Conservation (phyloP, 2,329 filamentous ascomycete species). For the Penicillium griseofulvum region DNA sequence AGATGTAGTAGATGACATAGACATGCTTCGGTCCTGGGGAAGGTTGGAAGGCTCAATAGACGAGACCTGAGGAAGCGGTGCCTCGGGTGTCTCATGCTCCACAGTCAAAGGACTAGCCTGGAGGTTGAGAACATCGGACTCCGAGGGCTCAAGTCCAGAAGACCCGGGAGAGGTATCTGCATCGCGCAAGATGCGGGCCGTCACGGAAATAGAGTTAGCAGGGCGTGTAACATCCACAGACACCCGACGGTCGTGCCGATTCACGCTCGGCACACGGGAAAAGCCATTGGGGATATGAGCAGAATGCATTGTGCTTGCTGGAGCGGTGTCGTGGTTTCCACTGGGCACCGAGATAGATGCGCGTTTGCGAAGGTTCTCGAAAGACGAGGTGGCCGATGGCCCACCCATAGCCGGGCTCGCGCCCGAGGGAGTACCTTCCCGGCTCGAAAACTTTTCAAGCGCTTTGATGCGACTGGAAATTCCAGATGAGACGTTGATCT, state of each 20-base stretch:
- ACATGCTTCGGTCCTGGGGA: slow-evolving; percentile 37
- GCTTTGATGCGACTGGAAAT: slow-evolving; percentile 95
- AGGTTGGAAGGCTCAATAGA: slow-evolving; percentile 22
- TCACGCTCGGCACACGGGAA: slow-evolving; percentile 33
- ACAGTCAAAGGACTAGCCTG: slow-evolving; percentile 61
- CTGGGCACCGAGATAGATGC: slow-evolving; percentile 37
- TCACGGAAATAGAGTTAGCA: slow-evolving; percentile 81
- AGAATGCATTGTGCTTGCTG: slow-evolving; percentile 27
- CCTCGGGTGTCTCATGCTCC: slow-evolving; percentile 58
- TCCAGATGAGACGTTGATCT: slow-evolving; percentile 79
- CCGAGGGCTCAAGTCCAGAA: slow-evolving; percentile 25
- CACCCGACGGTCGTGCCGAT: slow-evolving; percentile 28
- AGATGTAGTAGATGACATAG: slow-evolving; percentile 42
- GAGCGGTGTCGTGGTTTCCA: slow-evolving; percentile 22
- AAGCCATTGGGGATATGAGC: slow-evolving; percentile 27
- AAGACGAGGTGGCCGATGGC: slow-evolving; percentile 57
- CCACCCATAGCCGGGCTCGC: slow-evolving; percentile 40
- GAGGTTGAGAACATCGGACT: slow-evolving; percentile 43
- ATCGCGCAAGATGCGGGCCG: slow-evolving; percentile 74
- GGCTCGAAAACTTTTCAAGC: slow-evolving; percentile 71
- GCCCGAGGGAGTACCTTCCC: slow-evolving; percentile 34
- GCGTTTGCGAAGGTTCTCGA: slow-evolving; percentile 53
- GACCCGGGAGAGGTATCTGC: slow-evolving; percentile 45
- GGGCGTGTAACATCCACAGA: slow-evolving; percentile 22
- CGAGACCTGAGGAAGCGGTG: slow-evolving; percentile 16